These are phyloP conservation scores for Hymenoscyphus salicellus DNA, from an alignment of 2,329 filamentous ascomycete genomes.

Conservation along the genomic window DNA sequence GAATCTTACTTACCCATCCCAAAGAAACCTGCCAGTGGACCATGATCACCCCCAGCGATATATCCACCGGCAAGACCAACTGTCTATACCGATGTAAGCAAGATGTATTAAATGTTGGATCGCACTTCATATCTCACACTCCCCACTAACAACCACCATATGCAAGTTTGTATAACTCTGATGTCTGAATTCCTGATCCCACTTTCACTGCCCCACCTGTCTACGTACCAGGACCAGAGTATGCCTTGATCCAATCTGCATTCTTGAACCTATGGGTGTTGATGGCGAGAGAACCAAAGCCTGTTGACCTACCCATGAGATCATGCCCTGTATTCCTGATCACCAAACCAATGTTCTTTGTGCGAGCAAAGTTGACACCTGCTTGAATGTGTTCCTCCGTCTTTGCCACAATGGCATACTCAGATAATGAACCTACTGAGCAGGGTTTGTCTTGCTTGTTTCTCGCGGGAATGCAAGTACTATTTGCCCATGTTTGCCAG, in stretches of 20 bases:
- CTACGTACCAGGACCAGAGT: slow-evolving; percentile 33
- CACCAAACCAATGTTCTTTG: slow-evolving; percentile 33
- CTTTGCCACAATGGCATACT: slow-evolving; percentile 29
- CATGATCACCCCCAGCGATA: background rate
- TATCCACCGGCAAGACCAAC: too few relatives aligned
- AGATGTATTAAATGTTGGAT: background rate
- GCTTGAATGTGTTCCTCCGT: slow-evolving; percentile 6
- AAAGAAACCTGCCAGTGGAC: background rate
- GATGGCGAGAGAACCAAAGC: slow-evolving; percentile 44
- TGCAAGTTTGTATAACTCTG: slow-evolving; percentile 43
- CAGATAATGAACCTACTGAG: background rate
- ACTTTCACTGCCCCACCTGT: slow-evolving; percentile 36
- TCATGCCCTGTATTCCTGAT: slow-evolving; percentile 46
- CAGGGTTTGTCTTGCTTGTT: background rate
- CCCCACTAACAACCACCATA: slow-evolving; percentile 6
- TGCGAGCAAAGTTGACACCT: slow-evolving; percentile 36
- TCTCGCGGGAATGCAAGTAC: background rate
- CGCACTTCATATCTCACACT: slow-evolving; percentile 10
- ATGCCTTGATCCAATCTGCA: slow-evolving; percentile 37
- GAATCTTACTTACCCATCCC: background rate
- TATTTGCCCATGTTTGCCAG: background rate
- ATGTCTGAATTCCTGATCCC: slow-evolving; percentile 43
- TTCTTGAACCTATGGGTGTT: slow-evolving; percentile 47
- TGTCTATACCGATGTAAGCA: background rate
- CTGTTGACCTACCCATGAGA: slow-evolving; percentile 45